A percentile compares a stretch with the other conserved stretches of the same genome.
These are phyloP conservation scores for Aspergillus coremiiformis DNA, from an alignment of 495 filamentous ascomycete genomes.

Conservation along the genomic window DNA sequence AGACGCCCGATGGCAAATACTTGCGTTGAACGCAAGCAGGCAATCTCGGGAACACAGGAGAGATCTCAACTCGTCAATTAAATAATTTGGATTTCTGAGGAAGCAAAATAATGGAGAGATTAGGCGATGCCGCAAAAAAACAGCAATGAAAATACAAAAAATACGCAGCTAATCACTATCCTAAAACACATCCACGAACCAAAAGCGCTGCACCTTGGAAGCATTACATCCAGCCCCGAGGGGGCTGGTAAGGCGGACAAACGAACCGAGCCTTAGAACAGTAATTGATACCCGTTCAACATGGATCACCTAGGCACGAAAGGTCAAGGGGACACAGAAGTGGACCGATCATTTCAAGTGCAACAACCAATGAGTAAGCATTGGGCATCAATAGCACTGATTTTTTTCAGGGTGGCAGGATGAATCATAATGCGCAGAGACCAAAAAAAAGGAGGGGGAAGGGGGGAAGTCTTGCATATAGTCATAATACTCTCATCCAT, in stretches of 20 bases:
- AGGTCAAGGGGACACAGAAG: constrained; percentile 12
- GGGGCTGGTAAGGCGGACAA: constrained; percentile 19
- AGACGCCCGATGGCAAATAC: constrained; percentile 18
- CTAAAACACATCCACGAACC: constrained; percentile 13
- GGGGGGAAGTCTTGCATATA: neutral
- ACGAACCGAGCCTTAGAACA: constrained; percentile 22
- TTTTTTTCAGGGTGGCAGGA: constrained; percentile 19
- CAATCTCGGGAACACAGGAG: constrained; percentile 21
- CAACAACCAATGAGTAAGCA: constrained; percentile 28
- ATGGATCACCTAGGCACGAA: constrained; percentile 13
- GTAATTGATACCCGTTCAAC: constrained; percentile 27
- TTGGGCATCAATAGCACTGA: constrained; percentile 38
- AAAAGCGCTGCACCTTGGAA: constrained; percentile 8
- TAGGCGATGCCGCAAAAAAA: constrained; percentile 3
- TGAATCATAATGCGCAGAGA: constrained; percentile 4
- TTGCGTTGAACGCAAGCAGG: constrained; percentile 17
- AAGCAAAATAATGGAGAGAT: constrained; percentile 7
- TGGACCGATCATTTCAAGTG: constrained; percentile 22
- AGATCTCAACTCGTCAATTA: constrained; percentile 13
- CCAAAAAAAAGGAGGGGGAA: constrained; percentile 4
- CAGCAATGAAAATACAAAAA: neutral
- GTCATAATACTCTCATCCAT: neutral
- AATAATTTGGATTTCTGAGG: constrained; percentile 17
- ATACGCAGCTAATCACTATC: constrained; percentile 18
- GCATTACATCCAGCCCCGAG: constrained; percentile 16